Evolutionary conservation across 2,329 filamentous ascomycete species (phyloP), one percentile per base, ranked within the genome.

Genomic region (Furcasterigmium sp.): DNA sequence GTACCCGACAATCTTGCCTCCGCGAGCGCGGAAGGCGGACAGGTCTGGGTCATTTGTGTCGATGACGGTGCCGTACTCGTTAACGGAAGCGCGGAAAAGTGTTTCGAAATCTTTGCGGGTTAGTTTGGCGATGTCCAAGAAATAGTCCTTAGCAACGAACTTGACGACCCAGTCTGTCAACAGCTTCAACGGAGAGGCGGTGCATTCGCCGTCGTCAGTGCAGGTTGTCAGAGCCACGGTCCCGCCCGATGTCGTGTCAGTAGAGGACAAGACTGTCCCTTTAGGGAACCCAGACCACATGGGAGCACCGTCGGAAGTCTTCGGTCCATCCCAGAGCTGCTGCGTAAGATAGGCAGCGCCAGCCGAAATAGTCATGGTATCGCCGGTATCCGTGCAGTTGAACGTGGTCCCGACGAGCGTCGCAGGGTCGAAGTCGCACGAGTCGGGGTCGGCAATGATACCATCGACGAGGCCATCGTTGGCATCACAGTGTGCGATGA

Each of bases 1-100:
- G n/a, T 15, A 38, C 3, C 65, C 54, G 18, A 71, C n/a, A 3
- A 72, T 42, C 52, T 71, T 72, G 21, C 63, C 63, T 8, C 69
- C 68, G 2, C 51, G 50, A 4, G 47, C 48, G 25, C 49, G 51
- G 46, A 63, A 68, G 1, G 48, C 48, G 0, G 52, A 43, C 3
- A 66, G 44, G 20, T 57, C 58, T 36, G 59, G 53, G 37, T 60
- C 52, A 10, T 51, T 47, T 8, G 61, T 56, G 18, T 52, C 53
- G 51, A 60, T 59, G 7, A 56, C 43, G n/a, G n/a, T n/a, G n/a
- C n/a, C n/a, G n/a, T n/a, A n/a, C n/a, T n/a, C n/a, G n/a, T n/a
- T n/a, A n/a, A n/a, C n/a, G n/a, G n/a, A n/a, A n/a, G n/a, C n/a
- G n/a, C n/a, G n/a, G n/a, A n/a, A n/a, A n/a, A n/a, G n/a, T n/a